Evolutionary conservation across 2,329 filamentous ascomycete genomes (phyloP), one percentile per base, ranked within the genome.

Genomic region (Hypoxylon sp.): DNA sequence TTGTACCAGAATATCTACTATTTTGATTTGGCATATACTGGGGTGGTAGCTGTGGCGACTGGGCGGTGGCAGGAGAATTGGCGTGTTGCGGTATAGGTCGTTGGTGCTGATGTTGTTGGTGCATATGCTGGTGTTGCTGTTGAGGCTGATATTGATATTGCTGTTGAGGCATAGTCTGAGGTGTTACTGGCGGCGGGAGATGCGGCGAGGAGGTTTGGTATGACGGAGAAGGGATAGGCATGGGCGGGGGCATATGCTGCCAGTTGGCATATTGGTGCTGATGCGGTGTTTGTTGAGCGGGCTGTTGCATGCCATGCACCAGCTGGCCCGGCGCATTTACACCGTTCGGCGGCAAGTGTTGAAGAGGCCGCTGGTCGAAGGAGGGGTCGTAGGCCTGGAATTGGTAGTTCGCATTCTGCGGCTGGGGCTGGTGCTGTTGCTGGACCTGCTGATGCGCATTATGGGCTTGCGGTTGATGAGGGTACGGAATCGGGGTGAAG

Each of bases 141-240:
- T 71, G 64, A 40, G 73, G 67, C 42, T 72, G 73, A 44, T 68
- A 63, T 40, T 73, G 71, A 48, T 68, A 35, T 37, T 67, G 68
- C 13, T 61, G 35, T 40, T 68, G 69, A 42, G 58, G 31, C 40
- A 68, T 61, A 13, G 44, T 17, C 14, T 66, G 68, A 0, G 55
- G 55, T 7, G 49, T 59, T 22, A 62, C 31, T 1, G 57, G 37
- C 30, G 69, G 27, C 13, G 64, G 49, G 10, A 61, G 49, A 14
- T 66, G 68, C 11, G 64, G 40, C 30, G 57, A 56, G 33, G 64
- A 50, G 13, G 59, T 35, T 50, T 67, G 70, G 35, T 72, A 64
- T 71, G 88, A 72, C 79, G 91, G 57, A 86, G 87, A 76, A 83
- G 85, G 64, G 55, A 73, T 66, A 7, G 74, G 72, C 61, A 73